Evolutionary conservation across 441 rosid genomes (phyloP).

Genomic region (Metrosideros polymorpha): DNA sequence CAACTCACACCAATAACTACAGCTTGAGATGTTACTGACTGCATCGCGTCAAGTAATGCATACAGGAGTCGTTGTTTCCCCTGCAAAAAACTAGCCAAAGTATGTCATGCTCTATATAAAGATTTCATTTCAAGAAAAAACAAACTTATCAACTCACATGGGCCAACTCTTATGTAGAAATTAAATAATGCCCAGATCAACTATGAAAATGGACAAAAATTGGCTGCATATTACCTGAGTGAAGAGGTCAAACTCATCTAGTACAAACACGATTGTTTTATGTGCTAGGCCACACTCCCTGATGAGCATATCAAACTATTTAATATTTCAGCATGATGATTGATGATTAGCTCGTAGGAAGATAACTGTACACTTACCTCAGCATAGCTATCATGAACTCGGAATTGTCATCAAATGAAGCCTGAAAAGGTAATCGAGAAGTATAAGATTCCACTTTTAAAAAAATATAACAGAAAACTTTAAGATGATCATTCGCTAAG

Average conservation of each 20-base stretch:
- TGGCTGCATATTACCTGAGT: conserved; percentile 57
- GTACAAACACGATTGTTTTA: conserved; percentile 77
- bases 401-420: conserved; percentile 87
- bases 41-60: conserved; percentile 91
- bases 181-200: not conserved
- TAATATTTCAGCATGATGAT: not conserved
- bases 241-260: conserved; percentile 89
- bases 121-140: not conserved
- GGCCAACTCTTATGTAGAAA: not conserved
- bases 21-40: conserved; percentile 87
- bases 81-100: conserved; percentile 25
- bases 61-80: conserved; percentile 89
- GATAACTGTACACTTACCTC: conserved; percentile 33
- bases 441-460: not conserved
- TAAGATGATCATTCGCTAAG: not conserved
- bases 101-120: not conserved
- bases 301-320: conserved; percentile 13
- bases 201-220: not conserved
- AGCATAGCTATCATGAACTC: conserved; percentile 80
- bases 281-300: conserved; percentile 98
- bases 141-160: not conserved
- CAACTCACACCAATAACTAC: conserved; percentile 81
- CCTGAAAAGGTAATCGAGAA: conserved; percentile 34
- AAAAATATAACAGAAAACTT: not conserved
- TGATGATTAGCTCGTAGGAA: not conserved